Percentiles rank a stretch among this genome's conserved stretches.
Evolutionary conservation across 768 basidiomycete species (phyloP).

Genomic region (Auricularia auricula-judae): DNA sequence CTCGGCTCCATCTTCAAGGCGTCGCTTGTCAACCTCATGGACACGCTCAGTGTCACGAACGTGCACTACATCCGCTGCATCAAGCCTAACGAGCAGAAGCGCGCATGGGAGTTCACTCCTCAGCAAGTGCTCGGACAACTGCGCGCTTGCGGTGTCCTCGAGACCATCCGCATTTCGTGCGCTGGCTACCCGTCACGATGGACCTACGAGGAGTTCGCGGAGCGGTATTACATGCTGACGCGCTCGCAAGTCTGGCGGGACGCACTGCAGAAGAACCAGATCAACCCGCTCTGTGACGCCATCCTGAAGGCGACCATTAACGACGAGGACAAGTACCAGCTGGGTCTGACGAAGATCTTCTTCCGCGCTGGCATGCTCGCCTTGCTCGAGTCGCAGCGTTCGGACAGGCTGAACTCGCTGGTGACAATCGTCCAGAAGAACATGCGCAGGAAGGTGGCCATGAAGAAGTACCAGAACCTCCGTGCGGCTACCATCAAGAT

Average conservation of each 20-base stretch:
- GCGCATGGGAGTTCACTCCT: conserved; percentile 92
- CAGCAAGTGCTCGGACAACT: conserved; percentile 93
- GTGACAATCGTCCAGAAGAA: conserved; percentile 98
- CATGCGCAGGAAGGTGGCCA: conserved; percentile 76
- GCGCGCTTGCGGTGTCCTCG: conserved; percentile 95
- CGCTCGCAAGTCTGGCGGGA: conserved; percentile 77
- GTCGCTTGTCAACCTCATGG: conserved; percentile 89
- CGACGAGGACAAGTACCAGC: conserved; percentile 94
- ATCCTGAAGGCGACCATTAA: conserved; percentile 82
- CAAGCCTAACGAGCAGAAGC: conserved; percentile 96
- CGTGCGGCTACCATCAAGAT: conserved; percentile 70
- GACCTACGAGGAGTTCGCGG: conserved; percentile 98
- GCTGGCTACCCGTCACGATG: conserved; percentile 97
- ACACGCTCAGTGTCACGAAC: conserved; percentile 92
- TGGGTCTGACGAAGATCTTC: conserved; percentile 96
- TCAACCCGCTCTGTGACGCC: conserved; percentile 67
- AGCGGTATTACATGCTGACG: conserved; percentile 98
- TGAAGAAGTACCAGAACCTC: conserved; percentile 64
- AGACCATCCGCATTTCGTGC: conserved; percentile 97
- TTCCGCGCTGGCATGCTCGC: conserved; percentile 99
- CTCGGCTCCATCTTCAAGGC: conserved; percentile 98
- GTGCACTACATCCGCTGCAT: conserved; percentile 99
- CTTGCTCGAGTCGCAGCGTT: conserved; percentile 81
- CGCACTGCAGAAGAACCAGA: conserved; percentile 72
- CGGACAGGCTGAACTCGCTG: conserved; percentile 77